These are phyloP conservation scores for Solanum pennellii DNA, from an alignment of 257 asterid species.

Conservation along the genomic window DNA sequence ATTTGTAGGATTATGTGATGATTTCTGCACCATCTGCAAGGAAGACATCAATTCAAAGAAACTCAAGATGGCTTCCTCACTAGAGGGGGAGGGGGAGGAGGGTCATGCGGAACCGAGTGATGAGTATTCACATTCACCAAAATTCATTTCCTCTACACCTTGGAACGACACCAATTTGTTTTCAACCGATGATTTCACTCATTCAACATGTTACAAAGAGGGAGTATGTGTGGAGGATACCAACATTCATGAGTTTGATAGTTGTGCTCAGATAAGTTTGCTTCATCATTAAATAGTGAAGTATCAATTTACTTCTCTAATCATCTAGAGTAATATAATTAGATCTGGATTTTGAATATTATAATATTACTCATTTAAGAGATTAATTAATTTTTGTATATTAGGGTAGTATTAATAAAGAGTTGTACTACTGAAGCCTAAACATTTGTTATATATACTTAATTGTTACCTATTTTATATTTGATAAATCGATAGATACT, in stretches of 20 bases:
- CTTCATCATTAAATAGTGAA: too few species aligned
- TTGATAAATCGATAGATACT: too few species aligned
- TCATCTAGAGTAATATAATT: not conserved
- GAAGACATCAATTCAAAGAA: not conserved
- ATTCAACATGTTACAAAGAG: too few species aligned
- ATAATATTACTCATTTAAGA: not conserved
- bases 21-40: not conserved
- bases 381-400: not conserved
- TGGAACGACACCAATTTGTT: too few species aligned
- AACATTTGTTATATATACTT: not conserved
- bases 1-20: not conserved
- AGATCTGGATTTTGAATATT: not conserved
- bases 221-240: too few species aligned
- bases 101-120: not conserved
- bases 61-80: not conserved
- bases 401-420: not conserved
- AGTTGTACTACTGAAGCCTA: not conserved
- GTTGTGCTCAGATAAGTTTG: too few species aligned
- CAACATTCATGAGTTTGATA: too few species aligned
- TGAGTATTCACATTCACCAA: too few species aligned
- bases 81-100: not conserved
- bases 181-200: too few species aligned
- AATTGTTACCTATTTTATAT: too few species aligned
- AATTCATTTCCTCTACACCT: too few species aligned
- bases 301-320: too few species aligned